Evolutionary conservation across 805 yeast genomes (phyloP).

Genomic region (Saturnispora besseyi): DNA sequence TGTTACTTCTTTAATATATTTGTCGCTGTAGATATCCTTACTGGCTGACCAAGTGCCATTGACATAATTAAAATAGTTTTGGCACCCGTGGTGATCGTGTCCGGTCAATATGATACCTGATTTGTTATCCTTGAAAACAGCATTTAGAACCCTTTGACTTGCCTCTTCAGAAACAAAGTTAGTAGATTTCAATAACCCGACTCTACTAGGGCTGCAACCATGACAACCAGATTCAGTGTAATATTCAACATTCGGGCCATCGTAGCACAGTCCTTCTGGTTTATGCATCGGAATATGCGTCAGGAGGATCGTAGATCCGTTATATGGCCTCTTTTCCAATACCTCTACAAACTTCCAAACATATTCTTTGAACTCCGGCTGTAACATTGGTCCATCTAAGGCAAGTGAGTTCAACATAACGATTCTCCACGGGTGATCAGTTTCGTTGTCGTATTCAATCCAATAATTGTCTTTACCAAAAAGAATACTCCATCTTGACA

Average conservation of each 20-base stretch:
- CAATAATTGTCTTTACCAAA: slow-evolving; percentile 86
- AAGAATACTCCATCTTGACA: slow-evolving; percentile 61
- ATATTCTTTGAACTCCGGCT: slow-evolving; percentile 54
- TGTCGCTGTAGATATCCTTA: slow-evolving; percentile 28
- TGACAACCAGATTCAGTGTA: slow-evolving; percentile 45
- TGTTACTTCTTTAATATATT: slow-evolving; percentile 63
- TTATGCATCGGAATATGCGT: slow-evolving; percentile 91
- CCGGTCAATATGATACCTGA: slow-evolving; percentile 85
- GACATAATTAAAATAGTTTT: slow-evolving; percentile 49
- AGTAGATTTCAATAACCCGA: slow-evolving; percentile 68
- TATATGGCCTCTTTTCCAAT: slow-evolving; percentile 44
- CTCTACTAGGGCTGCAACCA: slow-evolving; percentile 51
- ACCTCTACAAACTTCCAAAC: slow-evolving; percentile 69
- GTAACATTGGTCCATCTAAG: slow-evolving; percentile 84
- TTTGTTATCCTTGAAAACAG: slow-evolving; percentile 56
- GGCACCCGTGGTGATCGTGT: slow-evolving; percentile 95
- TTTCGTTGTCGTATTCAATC: slow-evolving; percentile 55
- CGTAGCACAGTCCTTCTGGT: slow-evolving; percentile 71
- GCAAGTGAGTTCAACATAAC: slow-evolving; percentile 81
- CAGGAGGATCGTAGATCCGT: slow-evolving; percentile 72
- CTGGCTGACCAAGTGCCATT: slow-evolving; percentile 49
- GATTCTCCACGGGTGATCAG: slow-evolving; percentile 71
- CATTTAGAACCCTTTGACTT: slow-evolving; percentile 56
- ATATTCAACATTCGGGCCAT: slow-evolving; percentile 68
- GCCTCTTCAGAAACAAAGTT: slow-evolving; percentile 70